A percentile compares a stretch with the other conserved stretches of the same genome.
These are phyloP conservation scores for Pisolithus microcarpus DNA, from an alignment of 768 basidiomycete genomes.

Conservation along the genomic window DNA sequence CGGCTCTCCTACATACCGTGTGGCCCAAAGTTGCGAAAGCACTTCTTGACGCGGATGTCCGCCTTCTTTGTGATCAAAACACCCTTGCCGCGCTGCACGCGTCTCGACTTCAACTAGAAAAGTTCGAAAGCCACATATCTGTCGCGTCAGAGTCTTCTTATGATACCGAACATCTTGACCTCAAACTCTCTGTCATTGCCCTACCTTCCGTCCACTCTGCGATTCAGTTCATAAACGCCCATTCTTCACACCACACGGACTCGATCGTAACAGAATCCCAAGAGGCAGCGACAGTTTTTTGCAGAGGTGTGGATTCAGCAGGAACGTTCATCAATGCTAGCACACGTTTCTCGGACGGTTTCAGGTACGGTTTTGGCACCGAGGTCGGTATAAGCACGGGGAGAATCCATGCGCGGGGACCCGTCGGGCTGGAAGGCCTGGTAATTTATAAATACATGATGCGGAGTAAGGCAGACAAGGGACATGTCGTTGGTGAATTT, in stretches of 20 bases:
- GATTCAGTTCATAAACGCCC: constrained; percentile 82
- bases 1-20: constrained; percentile 56
- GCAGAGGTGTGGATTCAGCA: constrained; percentile 83
- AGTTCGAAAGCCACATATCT: constrained; percentile 41
- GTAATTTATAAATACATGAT: constrained; percentile 97
- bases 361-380: constrained; percentile 93
- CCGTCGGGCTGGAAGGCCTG: constrained; percentile 89
- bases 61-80: constrained; percentile 69
- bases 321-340: constrained; percentile 93
- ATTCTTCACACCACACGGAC: constrained; percentile 96
- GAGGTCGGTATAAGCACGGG: constrained; percentile 98
- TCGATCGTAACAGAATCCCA: constrained; percentile 77
- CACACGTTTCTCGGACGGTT: constrained; percentile 95
- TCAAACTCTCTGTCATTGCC: constrained; percentile 73
- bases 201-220: constrained; percentile 69
- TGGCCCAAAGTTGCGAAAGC: constrained; percentile 79
- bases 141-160: constrained; percentile 60
- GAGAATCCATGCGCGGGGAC: constrained; percentile 92
- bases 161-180: constrained; percentile 80
- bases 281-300: constrained; percentile 65
- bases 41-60: constrained; percentile 61
- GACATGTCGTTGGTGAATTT: constrained; percentile 86
- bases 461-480: constrained; percentile 61
- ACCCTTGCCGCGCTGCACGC: constrained; percentile 52
- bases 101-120: constrained; percentile 25